These are phyloP conservation scores for Mortierella sp. DNA, from an alignment of 371 early-diverging fungal genomes.

Conservation along the genomic window DNA sequence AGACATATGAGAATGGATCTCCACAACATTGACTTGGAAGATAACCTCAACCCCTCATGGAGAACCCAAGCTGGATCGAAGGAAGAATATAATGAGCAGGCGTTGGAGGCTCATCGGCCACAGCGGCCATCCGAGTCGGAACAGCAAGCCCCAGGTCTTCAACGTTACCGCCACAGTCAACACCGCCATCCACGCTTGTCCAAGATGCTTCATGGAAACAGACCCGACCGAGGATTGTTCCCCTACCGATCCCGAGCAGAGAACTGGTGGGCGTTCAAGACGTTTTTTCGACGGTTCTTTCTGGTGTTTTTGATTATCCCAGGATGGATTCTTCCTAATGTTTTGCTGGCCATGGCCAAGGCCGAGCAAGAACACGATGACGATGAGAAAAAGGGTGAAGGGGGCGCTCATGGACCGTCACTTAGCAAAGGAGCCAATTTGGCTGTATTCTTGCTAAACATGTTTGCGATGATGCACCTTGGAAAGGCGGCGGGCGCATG, in stretches of 20 bases:
- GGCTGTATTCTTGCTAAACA: conserved; percentile 29
- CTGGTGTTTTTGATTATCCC: conserved; percentile 30
- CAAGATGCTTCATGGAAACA: conserved; percentile 15
- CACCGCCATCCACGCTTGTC: conserved; percentile 5
- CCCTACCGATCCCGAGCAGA: conserved; percentile 23
- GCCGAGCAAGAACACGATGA: background rate
- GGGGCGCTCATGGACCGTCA: conserved; percentile 6
- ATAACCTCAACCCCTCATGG: background rate
- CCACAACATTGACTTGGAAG: background rate
- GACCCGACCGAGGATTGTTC: conserved; percentile 31
- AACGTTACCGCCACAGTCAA: background rate
- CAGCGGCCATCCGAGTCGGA: too few species aligned
- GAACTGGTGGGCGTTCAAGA: conserved; percentile 20
- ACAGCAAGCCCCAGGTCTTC: too few species aligned
- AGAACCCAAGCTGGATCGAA: too few species aligned
- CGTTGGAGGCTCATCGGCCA: too few species aligned
- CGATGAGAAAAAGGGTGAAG: background rate
- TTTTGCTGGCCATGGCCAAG: conserved; percentile 4
- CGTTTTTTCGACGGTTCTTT: conserved; percentile 39
- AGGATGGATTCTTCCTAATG: conserved; percentile 27
- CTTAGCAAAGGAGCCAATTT: conserved; percentile 20
- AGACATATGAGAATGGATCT: background rate
- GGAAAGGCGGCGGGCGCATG: conserved; percentile 46
- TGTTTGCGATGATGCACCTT: conserved; percentile 47
- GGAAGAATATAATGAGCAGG: too few species aligned